Conservation (phyloP, 371 early-diverging fungal species). For the Thermomucor indicae-seudaticae region DNA sequence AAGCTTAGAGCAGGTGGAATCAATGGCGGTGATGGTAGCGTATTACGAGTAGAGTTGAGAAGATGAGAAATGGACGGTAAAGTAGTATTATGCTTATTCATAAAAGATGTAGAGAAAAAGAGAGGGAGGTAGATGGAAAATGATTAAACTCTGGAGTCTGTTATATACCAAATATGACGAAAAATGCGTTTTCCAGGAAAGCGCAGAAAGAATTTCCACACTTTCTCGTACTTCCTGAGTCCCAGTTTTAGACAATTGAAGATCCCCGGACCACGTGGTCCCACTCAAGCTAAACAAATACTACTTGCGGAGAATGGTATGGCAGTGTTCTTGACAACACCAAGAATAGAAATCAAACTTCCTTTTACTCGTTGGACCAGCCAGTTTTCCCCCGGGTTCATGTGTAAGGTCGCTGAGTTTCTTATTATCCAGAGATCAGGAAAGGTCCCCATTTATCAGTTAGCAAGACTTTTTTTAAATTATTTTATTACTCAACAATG, state of each 20-base stretch:
- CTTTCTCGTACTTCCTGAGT: slow-evolving; percentile 29
- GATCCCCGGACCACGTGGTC: slow-evolving; percentile 7
- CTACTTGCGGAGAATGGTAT: too few species aligned
- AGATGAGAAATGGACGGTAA: slow-evolving; percentile 31
- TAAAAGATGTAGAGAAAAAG: slow-evolving; percentile 1
- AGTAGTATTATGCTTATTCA: slow-evolving; percentile 7
- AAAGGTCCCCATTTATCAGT: too few species aligned
- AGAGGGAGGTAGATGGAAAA: slow-evolving; percentile 1
- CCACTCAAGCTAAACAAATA: too few species aligned
- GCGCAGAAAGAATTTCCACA: slow-evolving; percentile 2
- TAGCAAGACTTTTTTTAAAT: too few species aligned
- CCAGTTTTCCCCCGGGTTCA: too few species aligned
- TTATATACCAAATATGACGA: slow-evolving; percentile 16
- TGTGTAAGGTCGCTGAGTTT: too few species aligned
- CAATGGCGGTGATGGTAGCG: slow-evolving; percentile 9
- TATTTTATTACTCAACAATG: too few species aligned
- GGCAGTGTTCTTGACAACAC: too few species aligned
- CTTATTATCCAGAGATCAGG: too few species aligned
- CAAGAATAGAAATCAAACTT: too few species aligned
- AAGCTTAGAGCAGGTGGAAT: neutral
- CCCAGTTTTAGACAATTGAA: slow-evolving; percentile 10
- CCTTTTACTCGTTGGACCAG: too few species aligned
- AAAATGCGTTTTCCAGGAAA: slow-evolving; percentile 23
- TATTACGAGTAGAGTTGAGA: slow-evolving; percentile 17
- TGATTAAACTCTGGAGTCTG: too few species aligned